Evolutionary conservation across 169 alveolate species (phyloP), one percentile per base, ranked within the genome.

Genomic region (Eimeria brunetti): DNA sequence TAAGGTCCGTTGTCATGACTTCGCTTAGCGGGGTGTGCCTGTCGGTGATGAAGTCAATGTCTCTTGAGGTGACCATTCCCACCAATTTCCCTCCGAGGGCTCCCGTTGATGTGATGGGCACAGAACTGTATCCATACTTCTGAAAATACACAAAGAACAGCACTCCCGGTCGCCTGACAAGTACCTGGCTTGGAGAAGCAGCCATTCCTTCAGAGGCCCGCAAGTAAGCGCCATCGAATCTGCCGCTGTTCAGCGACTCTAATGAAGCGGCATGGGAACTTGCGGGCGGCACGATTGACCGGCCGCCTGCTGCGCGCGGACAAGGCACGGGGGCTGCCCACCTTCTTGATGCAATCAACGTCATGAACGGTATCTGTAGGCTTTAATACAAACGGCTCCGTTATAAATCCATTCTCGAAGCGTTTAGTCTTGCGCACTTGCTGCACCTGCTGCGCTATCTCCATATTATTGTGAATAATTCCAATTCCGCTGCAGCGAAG

Each of bases 391-490:
- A 96, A 89, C 14, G 99, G 99, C 85, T 98, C 98, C 67, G 97
- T 96, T 62, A 98, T 98, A 96, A 98, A 98, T 20, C 99, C 99
- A 94, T 97, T 98, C 95, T 97, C 98, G 97, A 97, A 98, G 8
- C 99, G 97, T 96, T 98, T 98, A 58, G 98, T 99, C 86, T 97
- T 97, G 73, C 97, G 89, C 46, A 98, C 99, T 80, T 98, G 98
- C 94, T 96, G 96, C 16, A 97, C 98, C 93, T 97, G 98, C 49
- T 97, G 97, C 67, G 97, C 98, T 22, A 97, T 95, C 64, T 97
- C 95, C 96, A 97, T 95, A 97, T 98, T 98, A 94, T 98, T 98
- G 97, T 98, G 99, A 69, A 98, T 98, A 76, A 98, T 96, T 2
- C 99, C 99, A 49, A 98, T 95, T 16, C 99, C 99, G 41, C 99